These are phyloP conservation scores for Flaveria sonorensis DNA, from an alignment of 129 eudicot genomes.

Conservation along the genomic window DNA sequence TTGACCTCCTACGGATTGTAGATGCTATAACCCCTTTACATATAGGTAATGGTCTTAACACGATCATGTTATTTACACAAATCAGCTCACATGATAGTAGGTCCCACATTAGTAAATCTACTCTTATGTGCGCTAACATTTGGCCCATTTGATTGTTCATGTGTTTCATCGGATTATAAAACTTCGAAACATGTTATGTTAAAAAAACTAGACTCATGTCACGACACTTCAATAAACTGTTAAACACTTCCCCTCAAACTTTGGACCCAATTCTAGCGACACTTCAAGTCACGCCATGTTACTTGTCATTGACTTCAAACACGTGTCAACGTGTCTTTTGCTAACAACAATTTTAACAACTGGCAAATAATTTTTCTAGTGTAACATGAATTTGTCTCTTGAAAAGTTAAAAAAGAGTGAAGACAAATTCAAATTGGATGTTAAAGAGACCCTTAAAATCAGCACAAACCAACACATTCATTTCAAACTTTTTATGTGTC, in stretches of 20 bases:
- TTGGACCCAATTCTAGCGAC: neutral
- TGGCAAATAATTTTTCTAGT: conserved; percentile 12
- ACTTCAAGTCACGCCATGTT: conserved; percentile 21
- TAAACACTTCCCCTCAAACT: neutral
- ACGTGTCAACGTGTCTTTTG: conserved; percentile 10
- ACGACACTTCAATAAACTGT: neutral
- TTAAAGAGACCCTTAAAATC: conserved; percentile 17
- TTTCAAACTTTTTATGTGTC: conserved; percentile 29
- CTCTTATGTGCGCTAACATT: neutral
- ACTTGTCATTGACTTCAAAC: conserved; percentile 17
- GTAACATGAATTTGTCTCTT: conserved; percentile 8
- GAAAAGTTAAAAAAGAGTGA: conserved; percentile 16
- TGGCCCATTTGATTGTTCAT: neutral
- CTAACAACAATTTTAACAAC: neutral
- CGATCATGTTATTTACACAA: neutral
- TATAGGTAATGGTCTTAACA: neutral
- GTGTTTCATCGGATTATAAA: neutral
- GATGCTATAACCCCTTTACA: neutral
- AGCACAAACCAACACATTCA: conserved; percentile 5
- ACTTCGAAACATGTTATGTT: neutral
- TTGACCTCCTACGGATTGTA: too few species aligned
- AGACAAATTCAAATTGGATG: conserved; percentile 25
- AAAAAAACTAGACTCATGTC: neutral
- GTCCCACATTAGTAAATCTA: neutral
- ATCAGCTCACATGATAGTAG: neutral